A percentile compares a stretch with the other conserved stretches of the same genome.
phyloP scores from a whole-genome alignment of 2,329 filamentous ascomycete genomes.

The Talaromyces sp. region DNA sequence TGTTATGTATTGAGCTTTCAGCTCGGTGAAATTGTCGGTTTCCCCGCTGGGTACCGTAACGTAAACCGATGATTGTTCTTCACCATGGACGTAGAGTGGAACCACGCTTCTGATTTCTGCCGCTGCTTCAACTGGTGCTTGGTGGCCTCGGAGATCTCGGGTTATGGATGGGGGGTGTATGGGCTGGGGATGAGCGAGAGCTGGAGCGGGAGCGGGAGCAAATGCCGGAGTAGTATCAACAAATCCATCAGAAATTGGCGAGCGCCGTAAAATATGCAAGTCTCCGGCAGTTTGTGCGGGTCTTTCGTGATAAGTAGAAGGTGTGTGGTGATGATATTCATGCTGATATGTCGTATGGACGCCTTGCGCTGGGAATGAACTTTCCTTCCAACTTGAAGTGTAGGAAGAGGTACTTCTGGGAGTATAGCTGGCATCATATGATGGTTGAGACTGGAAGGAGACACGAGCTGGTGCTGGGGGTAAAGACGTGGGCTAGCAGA shows the following conservation, averaged over 20 bases:
- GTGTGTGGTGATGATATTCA: neutral
- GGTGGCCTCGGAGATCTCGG: neutral
- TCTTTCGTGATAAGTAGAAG: neutral
- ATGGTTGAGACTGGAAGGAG: neutral
- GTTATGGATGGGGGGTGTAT: slow-evolving; percentile 6
- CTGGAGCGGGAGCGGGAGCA: slow-evolving; percentile 8
- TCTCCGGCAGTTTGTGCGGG: slow-evolving; percentile 9
- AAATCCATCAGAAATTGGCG: slow-evolving; percentile 16
- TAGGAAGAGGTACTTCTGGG: neutral
- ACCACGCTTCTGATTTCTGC: slow-evolving; percentile 35
- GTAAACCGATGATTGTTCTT: slow-evolving; percentile 41
- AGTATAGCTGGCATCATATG: neutral
- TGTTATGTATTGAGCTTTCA: slow-evolving; percentile 28
- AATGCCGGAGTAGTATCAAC: slow-evolving; percentile 5
- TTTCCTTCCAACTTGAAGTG: neutral
- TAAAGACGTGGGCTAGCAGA: neutral
- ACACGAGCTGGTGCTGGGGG: neutral
- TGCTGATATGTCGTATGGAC: neutral
- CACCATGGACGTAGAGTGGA: slow-evolving; percentile 45
- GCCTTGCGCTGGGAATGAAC: neutral
- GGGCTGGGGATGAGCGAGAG: slow-evolving; percentile 13
- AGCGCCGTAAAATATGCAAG: slow-evolving; percentile 18
- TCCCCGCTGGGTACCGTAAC: slow-evolving; percentile 21
- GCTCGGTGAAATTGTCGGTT: slow-evolving; percentile 3
- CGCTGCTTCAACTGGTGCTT: slow-evolving; percentile 4